These are phyloP conservation scores for Blumeriella jaapii DNA, from an alignment of 2,329 filamentous ascomycete species.

Conservation along the genomic window DNA sequence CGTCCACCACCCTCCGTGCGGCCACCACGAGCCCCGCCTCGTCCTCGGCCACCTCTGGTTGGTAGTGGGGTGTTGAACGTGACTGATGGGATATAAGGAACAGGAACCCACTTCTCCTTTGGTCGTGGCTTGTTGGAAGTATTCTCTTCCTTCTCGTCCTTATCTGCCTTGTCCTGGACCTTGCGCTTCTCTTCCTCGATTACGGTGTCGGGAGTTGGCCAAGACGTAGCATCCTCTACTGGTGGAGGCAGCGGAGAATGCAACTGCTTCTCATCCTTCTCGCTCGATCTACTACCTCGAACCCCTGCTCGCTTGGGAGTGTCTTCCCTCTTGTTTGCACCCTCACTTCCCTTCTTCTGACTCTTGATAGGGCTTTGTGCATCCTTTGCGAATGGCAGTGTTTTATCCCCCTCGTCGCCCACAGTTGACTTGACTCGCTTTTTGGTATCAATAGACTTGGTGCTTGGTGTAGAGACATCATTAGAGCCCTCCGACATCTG, in stretches of 20 bases:
- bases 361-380: slow-evolving; percentile 27
- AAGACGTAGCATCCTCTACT: slow-evolving; percentile 65
- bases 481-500: slow-evolving; percentile 19
- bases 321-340: slow-evolving; percentile 23
- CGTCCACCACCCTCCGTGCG: slow-evolving; percentile 30
- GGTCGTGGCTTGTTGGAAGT: slow-evolving; percentile 41
- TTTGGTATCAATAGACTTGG: slow-evolving; percentile 28
- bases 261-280: slow-evolving; percentile 26
- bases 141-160: slow-evolving; percentile 50
- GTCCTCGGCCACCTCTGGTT: slow-evolving; percentile 43
- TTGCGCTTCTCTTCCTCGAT: slow-evolving; percentile 70
- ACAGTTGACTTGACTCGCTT: slow-evolving; percentile 30
- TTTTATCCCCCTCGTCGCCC: slow-evolving; percentile 30
- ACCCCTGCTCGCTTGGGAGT: slow-evolving; percentile 22
- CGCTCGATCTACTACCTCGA: slow-evolving; percentile 21
- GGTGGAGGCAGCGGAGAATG: slow-evolving; percentile 43
- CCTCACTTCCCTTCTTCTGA: slow-evolving; percentile 32
- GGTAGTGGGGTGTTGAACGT: slow-evolving; percentile 77
- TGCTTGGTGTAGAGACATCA: slow-evolving; percentile 10
- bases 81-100: slow-evolving; percentile 74
- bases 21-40: slow-evolving; percentile 31
- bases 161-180: slow-evolving; percentile 51
- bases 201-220: slow-evolving; percentile 81
- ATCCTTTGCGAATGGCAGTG: slow-evolving; percentile 27
- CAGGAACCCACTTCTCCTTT: slow-evolving; percentile 77